These are phyloP conservation scores for Bassia scoparia DNA, from an alignment of 148 eudicot species.

Conservation along the genomic window DNA sequence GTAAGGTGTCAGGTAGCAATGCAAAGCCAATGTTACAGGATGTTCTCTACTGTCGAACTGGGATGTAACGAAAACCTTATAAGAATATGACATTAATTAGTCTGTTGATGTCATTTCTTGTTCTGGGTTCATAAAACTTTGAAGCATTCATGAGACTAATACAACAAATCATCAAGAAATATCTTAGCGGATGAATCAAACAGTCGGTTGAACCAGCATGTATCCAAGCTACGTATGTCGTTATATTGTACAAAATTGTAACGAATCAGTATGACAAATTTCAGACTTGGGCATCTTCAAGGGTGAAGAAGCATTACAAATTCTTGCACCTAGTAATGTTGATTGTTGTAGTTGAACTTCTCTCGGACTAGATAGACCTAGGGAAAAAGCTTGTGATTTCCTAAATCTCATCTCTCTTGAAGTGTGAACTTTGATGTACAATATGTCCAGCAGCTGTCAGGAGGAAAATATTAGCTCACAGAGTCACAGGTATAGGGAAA, in stretches of 20 bases:
- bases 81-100: background rate
- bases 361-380: background rate
- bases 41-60: too few relatives aligned
- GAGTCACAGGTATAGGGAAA: too few relatives aligned
- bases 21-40: too few relatives aligned
- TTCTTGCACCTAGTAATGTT: background rate
- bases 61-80: constrained; percentile 4
- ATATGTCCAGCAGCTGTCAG: background rate
- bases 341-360: background rate
- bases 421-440: background rate
- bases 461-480: background rate
- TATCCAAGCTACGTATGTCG: background rate
- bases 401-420: background rate
- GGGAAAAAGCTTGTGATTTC: background rate
- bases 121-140: background rate
- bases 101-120: background rate
- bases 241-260: background rate
- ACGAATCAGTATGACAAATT: background rate
- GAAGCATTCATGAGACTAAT: background rate
- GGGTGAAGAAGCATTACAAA: background rate
- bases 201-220: background rate
- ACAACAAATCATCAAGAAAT: background rate
- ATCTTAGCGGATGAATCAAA: too few relatives aligned
- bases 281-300: too few relatives aligned
- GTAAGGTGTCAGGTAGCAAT: too few relatives aligned